Conservation (phyloP, 306 rosid species). For the Prosopis cineraria region DNA sequence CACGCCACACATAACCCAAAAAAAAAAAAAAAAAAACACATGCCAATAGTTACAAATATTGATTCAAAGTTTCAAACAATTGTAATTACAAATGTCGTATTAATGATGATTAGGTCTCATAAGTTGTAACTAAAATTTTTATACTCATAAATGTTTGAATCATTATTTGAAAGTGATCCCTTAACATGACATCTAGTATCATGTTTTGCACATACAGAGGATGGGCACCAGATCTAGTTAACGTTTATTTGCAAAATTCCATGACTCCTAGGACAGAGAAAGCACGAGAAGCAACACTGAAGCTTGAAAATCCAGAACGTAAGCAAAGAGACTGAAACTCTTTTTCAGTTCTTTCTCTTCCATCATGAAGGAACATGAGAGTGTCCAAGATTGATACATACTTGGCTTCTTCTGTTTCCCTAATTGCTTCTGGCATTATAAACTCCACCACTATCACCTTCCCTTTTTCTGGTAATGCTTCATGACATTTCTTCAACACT, state of each 20-base stretch:
- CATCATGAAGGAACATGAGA: conserved; percentile 25
- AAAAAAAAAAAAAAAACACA: no score
- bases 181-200: no score
- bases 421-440: conserved; percentile 15
- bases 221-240: no score
- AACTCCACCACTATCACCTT: conserved; percentile 24
- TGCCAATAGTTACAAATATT: no score
- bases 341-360: conserved; percentile 25
- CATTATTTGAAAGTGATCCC: no score
- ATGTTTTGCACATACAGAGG: no score
- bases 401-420: neutral
- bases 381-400: neutral
- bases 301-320: conserved; percentile 14
- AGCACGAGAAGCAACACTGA: neutral
- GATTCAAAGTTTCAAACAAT: no score
- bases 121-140: no score
- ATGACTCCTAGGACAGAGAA: conserved; percentile 6
- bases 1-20: no score
- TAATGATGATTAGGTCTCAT: no score
- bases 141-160: no score
- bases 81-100: no score
- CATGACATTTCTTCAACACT: conserved; percentile 16
- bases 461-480: conserved; percentile 30
- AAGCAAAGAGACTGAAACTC: conserved; percentile 1
- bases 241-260: conserved; percentile 10